Conservation (phyloP, 495 filamentous ascomycete species). For the Daldinia caldariorum region DNA sequence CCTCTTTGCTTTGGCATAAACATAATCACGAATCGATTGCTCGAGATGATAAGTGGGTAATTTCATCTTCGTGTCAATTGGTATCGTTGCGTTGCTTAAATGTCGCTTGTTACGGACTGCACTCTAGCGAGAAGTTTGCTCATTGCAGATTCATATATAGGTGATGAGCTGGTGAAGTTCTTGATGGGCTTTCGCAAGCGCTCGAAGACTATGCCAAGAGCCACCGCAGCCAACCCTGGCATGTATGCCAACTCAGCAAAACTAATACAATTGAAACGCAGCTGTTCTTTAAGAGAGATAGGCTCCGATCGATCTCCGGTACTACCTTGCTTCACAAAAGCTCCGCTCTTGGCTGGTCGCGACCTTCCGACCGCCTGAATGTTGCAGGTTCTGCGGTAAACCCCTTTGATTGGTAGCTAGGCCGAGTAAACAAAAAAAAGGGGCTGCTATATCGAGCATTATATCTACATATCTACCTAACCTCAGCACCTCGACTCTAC, state of each 20-base stretch:
- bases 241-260: conserved; percentile 43
- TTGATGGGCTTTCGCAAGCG: conserved; percentile 24
- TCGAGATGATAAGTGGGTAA: conserved; percentile 24
- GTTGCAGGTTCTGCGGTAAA: conserved; percentile 18
- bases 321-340: conserved; percentile 31
- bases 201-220: conserved; percentile 36
- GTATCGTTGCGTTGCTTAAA: conserved; percentile 24
- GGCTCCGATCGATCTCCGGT: conserved; percentile 43
- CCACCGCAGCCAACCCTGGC: conserved; percentile 30
- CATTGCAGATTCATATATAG: conserved; percentile 13
- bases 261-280: conserved; percentile 14
- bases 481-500: conserved; percentile 38
- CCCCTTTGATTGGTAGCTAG: conserved; percentile 32
- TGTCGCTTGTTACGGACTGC: conserved; percentile 11
- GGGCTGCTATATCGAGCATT: conserved; percentile 42
- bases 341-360: conserved; percentile 43
- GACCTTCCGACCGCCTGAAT: conserved; percentile 19
- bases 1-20: conserved; percentile 14
- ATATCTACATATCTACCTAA: no score
- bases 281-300: conserved; percentile 27
- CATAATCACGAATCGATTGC: conserved; percentile 22
- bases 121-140: conserved; percentile 13
- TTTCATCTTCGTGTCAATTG: conserved; percentile 14
- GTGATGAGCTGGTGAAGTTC: conserved; percentile 29
- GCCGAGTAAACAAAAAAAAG: conserved; percentile 34